Evolutionary conservation across 108 stramenopile genomes (phyloP), one percentile per base, ranked within the genome.

Genomic region (Hondaea fermentalgiana): DNA sequence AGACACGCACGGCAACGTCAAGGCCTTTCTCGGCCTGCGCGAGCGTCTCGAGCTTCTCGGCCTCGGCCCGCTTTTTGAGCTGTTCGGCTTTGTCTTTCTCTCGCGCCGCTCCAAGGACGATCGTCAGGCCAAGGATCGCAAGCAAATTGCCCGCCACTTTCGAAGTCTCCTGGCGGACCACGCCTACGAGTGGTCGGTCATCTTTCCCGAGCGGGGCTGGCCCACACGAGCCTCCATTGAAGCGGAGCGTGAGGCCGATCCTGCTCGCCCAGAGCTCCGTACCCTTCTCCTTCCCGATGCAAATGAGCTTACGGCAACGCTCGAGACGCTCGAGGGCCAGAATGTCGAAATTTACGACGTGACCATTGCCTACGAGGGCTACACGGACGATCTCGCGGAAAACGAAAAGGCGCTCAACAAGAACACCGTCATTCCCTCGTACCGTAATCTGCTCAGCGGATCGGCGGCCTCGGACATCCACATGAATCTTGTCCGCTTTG

Each of bases 161-260:
- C 76, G 51, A 6, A 23, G 49, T 23, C 76, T 83, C 51, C 76
- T 45, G 0, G 76, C 76, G 12, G 76, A 83, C 51, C 45, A 23
- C 25, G 76, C 76, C 49, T 83, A 83, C 51, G 76, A 83, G 76
- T 83, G 76, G 76, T 53, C 51, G n/a, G 19, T 83, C 49, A 83
- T 83, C 51, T 83, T 83, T 23, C 76, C 76, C 49, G 76, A 83
- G 28, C 76, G 76, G 28, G 76, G 76, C 76, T 83, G 76, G 76
- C 49, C 76, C 45, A 83, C 45, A 6, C 45, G 49, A 23, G 49
- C 14, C 51, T 43, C 76, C 3, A 83, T 83, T 45, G 4, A 55
- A 6, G 51, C 44, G 76, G 43, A 83, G 51, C 49, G 51, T 1
- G 49, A 53, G 25, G 76, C 44, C 25, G 76, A 83, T 6, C 49